These are phyloP conservation scores for Polychaeton citri DNA, from an alignment of 2,329 filamentous ascomycete species.

Conservation along the genomic window DNA sequence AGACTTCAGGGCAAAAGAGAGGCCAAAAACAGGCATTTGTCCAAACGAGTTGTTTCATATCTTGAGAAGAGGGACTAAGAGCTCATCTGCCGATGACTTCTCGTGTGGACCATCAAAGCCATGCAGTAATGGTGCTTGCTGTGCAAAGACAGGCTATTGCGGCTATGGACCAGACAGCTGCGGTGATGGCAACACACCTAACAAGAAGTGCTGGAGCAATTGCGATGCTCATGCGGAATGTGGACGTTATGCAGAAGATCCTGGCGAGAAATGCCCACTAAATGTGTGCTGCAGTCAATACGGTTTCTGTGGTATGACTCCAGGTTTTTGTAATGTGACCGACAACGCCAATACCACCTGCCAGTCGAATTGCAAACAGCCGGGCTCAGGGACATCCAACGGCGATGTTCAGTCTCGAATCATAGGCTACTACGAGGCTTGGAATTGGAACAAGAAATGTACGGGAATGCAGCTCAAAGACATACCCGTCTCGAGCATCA, in stretches of 20 bases:
- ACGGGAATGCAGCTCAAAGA: background rate
- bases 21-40: no score
- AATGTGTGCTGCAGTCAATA: constrained; percentile 1
- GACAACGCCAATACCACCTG: no score
- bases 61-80: no score
- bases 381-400: no score
- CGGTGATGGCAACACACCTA: constrained; percentile 1
- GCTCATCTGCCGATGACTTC: no score
- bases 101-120: constrained; percentile 1
- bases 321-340: no score
- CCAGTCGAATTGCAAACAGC: background rate
- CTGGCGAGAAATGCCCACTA: background rate
- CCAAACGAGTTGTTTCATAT: no score
- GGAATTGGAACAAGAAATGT: constrained; percentile 1
- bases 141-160: constrained; percentile 1
- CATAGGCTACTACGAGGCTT: constrained; percentile 11
- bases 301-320: constrained; percentile 1
- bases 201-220: background rate
- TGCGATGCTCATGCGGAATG: constrained; percentile 2
- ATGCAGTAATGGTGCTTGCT: constrained; percentile 3
- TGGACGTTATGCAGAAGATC: constrained; percentile 1
- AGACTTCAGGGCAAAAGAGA: no score
- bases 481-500: background rate
- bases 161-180: background rate
- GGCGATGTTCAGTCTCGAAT: background rate